Conservation (phyloP, 768 basidiomycete genomes). For the Lactarius vividus region DNA sequence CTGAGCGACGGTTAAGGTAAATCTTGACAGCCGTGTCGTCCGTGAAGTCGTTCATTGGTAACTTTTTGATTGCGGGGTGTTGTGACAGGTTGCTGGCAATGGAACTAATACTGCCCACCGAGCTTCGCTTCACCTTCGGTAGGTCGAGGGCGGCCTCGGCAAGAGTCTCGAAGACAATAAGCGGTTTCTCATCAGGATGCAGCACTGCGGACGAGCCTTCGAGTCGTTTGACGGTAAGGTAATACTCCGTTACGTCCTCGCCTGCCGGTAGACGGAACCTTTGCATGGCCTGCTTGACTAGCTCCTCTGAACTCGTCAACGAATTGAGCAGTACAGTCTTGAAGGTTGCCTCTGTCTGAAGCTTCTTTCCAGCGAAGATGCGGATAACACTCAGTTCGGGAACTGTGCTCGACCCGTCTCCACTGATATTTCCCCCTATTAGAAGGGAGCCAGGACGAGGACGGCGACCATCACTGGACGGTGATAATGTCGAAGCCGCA, state of each 20-base stretch:
- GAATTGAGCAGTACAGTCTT: constrained; percentile 94
- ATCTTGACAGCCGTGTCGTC: constrained; percentile 98
- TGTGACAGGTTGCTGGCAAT: constrained; percentile 87
- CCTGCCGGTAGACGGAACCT: constrained; percentile 79
- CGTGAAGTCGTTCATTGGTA: constrained; percentile 96
- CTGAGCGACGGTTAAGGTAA: constrained; percentile 73
- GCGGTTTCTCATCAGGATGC: constrained; percentile 69
- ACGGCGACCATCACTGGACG: constrained; percentile 44
- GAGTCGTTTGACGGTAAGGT: constrained; percentile 89
- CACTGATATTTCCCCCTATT: constrained; percentile 55
- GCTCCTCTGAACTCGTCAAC: constrained; percentile 77
- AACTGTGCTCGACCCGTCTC: constrained; percentile 59
- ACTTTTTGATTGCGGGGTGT: constrained; percentile 92
- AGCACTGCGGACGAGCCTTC: constrained; percentile 81
- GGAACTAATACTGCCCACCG: constrained; percentile 92
- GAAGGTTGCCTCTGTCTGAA: constrained; percentile 95
- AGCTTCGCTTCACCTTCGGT: constrained; percentile 89
- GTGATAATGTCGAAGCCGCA: constrained; percentile 41
- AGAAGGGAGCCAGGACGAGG: constrained; percentile 79
- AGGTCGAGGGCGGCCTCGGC: constrained; percentile 77
- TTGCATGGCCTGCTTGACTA: constrained; percentile 90
- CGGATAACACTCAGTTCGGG: constrained; percentile 93
- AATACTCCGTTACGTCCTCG: constrained; percentile 65
- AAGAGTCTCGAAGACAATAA: constrained; percentile 86
- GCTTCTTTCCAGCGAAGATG: constrained; percentile 87